Percentiles rank a stretch among this genome's conserved stretches.
phyloP scores from a whole-genome alignment of 2,329 filamentous ascomycete species.

The Tolypocladium paradoxum region DNA sequence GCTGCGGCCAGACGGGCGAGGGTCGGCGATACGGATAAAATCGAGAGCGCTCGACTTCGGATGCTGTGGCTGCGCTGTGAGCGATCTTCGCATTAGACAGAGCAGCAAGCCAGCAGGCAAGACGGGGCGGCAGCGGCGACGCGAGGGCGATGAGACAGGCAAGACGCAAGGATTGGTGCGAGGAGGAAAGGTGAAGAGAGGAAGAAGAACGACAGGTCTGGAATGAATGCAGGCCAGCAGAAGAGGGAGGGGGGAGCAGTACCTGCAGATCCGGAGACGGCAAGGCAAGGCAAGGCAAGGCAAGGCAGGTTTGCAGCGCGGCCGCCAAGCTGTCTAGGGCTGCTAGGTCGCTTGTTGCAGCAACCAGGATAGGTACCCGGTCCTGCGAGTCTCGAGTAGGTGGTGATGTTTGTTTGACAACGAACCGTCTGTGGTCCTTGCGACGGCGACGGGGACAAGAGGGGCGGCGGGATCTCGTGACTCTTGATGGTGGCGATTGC shows the following conservation, averaged over 20 bases:
- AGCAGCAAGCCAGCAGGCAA: background rate
- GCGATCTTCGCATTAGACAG: background rate
- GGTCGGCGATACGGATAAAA: conserved; percentile 8
- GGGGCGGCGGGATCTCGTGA: background rate
- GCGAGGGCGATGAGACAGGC: background rate
- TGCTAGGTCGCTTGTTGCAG: background rate
- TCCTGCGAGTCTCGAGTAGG: background rate
- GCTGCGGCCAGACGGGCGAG: conserved; percentile 2
- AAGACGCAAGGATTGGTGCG: background rate
- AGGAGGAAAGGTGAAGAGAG: background rate
- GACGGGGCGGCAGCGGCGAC: background rate
- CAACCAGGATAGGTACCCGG: background rate
- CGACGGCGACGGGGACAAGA: background rate
- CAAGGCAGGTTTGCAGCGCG: background rate
- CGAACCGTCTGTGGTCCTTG: background rate
- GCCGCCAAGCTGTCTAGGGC: background rate
- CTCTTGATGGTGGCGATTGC: background rate
- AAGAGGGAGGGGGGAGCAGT: conserved; percentile 5
- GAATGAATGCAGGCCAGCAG: background rate
- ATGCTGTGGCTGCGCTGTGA: background rate
- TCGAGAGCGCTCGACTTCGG: conserved; percentile 2
- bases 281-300: background rate
- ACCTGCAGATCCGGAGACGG: conserved; percentile 12
- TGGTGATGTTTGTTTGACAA: background rate
- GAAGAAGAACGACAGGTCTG: background rate